Evolutionary conservation across 2,329 filamentous ascomycete genomes (phyloP).

Genomic region (Didymella glomerata): DNA sequence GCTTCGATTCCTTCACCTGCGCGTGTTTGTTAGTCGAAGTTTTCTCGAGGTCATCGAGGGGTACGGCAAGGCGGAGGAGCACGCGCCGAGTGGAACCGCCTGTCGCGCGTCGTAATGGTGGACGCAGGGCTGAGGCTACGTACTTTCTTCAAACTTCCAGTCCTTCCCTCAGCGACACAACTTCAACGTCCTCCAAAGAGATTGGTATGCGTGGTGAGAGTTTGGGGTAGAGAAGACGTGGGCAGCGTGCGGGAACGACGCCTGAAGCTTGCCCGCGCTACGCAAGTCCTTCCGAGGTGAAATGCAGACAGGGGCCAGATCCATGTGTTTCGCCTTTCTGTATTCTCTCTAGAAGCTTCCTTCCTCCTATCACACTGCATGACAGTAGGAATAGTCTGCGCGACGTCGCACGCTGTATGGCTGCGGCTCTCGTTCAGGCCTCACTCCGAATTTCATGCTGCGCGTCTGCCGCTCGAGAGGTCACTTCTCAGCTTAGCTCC

Average conservation of each 20-base stretch:
- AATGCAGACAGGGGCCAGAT: constrained; percentile 26
- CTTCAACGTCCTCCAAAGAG: constrained; percentile 50
- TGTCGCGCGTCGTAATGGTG: constrained; percentile 12
- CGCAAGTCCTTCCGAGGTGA: constrained; percentile 39
- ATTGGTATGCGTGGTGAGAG: constrained; percentile 29
- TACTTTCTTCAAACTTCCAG: constrained; percentile 49
- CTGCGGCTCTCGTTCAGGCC: constrained; percentile 6
- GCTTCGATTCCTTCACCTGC: constrained; percentile 48
- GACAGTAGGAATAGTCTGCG: background rate
- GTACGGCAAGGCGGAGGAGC: constrained; percentile 33
- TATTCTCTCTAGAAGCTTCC: constrained; percentile 27
- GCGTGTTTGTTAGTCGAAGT: constrained; percentile 39
- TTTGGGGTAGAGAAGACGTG: constrained; percentile 32
- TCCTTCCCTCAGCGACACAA: constrained; percentile 54
- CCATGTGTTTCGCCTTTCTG: constrained; percentile 27
- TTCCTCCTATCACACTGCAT: constrained; percentile 21
- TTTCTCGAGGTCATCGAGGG: constrained; percentile 43
- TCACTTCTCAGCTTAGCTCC: constrained; percentile 29
- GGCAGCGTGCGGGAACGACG: constrained; percentile 37
- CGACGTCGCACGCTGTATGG: constrained; percentile 17
- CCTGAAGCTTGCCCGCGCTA: constrained; percentile 32
- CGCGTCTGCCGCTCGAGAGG: constrained; percentile 17
- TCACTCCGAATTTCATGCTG: constrained; percentile 20
- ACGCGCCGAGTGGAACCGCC: constrained; percentile 31
- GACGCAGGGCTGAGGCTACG: constrained; percentile 27